Base-by-base conservation (phyloP, 805 yeast genomes). In the Saccharomycopsis fibuligera region DNA sequence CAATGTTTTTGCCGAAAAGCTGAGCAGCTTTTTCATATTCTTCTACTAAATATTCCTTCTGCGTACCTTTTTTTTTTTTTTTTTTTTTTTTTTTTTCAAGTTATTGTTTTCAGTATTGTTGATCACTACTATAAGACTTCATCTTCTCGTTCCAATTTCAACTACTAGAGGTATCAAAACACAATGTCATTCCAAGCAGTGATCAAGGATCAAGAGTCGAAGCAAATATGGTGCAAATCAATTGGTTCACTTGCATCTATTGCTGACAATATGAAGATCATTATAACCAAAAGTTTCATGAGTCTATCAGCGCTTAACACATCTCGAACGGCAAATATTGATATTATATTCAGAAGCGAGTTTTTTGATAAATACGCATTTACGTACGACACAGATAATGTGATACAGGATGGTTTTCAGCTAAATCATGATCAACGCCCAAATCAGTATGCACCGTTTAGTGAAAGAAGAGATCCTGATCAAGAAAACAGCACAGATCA, bases 181-280 rank as follows among this genome's bases (percentile, higher is more conserved):
- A 33, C 9, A 40, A 51, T 51, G 54, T 49, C 53, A 5, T 51
- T 51, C 29, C 27, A 42, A 30, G 53, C 55, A 24, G 35, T 24
- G 3, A 30, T 51, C 5, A 30, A 41, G 24, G 43, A 38, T 21
- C 27, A 21, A 12, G 52, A 44, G 16, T 40, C 53, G 6, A 37
- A 36, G 14, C 47, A 45, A 19, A 45, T 48, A 25, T 51, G 51
- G 51, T 41, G 44, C 41, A 48, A 45, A 24, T 22, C 47, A 16
- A 42, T 51, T 10, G n/a, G 19, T 14, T 41, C 50, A 3, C 39
- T 51, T 3, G 37, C 50, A 3, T 22, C 45, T 6, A 23, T 51
- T 16, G 35, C 48, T 5, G 55, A 51, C 16, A 44, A 23, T 25
- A 35, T 51, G n/a, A 41, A 42, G 24, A 41, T 51, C 23, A 35